Percentiles rank a stretch among this genome's conserved stretches.
Conservation (phyloP, 345 rosid species). For the Theobroma cacao region DNA sequence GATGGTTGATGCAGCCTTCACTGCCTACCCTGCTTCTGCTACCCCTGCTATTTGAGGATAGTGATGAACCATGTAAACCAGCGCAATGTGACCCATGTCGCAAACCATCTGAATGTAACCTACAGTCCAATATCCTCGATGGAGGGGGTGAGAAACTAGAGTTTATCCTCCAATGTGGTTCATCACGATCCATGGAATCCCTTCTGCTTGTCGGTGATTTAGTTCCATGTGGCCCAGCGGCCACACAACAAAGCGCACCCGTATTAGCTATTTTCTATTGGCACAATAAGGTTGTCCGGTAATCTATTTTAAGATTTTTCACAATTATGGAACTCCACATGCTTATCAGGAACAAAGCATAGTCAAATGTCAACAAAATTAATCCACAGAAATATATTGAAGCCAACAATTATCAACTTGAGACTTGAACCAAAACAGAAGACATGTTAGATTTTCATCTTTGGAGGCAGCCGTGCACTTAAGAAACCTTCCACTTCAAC, state of each 20-base stretch:
- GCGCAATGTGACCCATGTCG: constrained; percentile 35
- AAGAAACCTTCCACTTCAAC: not conserved
- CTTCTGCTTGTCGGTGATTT: constrained; percentile 43
- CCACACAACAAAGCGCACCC: constrained; percentile 97
- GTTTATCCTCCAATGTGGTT: constrained; percentile 73
- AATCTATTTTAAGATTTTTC: constrained; percentile 8
- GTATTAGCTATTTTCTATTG: constrained; percentile 66
- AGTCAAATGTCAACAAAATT: constrained; percentile 8
- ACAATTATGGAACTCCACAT: constrained; percentile 21
- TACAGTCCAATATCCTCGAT: constrained; percentile 60
- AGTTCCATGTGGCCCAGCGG: constrained; percentile 89
- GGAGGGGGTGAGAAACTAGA: constrained; percentile 80
- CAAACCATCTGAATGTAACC: constrained; percentile 51
- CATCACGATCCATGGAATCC: constrained; percentile 40
- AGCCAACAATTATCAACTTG: constrained; percentile 3
- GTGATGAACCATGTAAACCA: constrained; percentile 36
- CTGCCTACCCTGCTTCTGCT: constrained; percentile 53
- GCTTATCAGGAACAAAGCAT: constrained; percentile 2
- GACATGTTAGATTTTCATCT: constrained; percentile 12
- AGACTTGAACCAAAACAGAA: not conserved
- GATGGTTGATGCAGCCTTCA: constrained; percentile 44
- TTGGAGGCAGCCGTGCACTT: not conserved
- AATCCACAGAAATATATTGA: constrained; percentile 15
- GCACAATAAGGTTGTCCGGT: constrained; percentile 25
- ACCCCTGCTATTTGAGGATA: constrained; percentile 42